Evolutionary conservation across 176 grass and related monocot genomes (phyloP).

Genomic region (Calamus simplicifolius): DNA sequence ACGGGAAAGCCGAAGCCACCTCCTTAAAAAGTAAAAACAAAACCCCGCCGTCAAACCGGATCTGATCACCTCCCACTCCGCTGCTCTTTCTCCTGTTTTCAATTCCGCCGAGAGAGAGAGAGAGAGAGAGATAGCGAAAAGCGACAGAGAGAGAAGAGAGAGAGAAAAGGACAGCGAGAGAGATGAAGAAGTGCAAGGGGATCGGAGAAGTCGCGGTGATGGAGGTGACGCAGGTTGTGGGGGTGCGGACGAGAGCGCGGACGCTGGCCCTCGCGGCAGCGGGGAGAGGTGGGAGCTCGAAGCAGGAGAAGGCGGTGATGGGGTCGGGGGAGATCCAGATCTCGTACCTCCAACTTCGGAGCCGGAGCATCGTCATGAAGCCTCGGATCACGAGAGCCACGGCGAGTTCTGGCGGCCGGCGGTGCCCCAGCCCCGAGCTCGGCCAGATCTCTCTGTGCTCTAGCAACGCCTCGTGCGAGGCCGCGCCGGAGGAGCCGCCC

Average conservation of each 20-base stretch:
- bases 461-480: conserved; percentile 2
- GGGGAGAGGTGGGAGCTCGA: not conserved
- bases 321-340: not conserved
- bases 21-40: no score
- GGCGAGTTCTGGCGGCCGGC: not conserved
- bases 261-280: not conserved
- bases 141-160: not conserved
- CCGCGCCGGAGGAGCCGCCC: no score
- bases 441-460: conserved; percentile 5
- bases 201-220: not conserved
- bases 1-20: no score
- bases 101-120: no score
- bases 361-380: not conserved
- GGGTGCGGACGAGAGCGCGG: conserved; percentile 17
- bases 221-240: not conserved
- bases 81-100: no score
- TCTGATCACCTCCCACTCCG: no score
- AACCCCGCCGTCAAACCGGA: no score
- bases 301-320: not conserved
- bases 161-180: not conserved
- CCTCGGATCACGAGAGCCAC: not conserved
- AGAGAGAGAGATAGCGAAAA: no score
- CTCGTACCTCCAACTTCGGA: not conserved
- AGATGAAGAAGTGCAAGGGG: conserved; percentile 23
- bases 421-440: not conserved